Evolutionary conservation across 306 rosid species (phyloP).

Genomic region (Cicer judaicum): DNA sequence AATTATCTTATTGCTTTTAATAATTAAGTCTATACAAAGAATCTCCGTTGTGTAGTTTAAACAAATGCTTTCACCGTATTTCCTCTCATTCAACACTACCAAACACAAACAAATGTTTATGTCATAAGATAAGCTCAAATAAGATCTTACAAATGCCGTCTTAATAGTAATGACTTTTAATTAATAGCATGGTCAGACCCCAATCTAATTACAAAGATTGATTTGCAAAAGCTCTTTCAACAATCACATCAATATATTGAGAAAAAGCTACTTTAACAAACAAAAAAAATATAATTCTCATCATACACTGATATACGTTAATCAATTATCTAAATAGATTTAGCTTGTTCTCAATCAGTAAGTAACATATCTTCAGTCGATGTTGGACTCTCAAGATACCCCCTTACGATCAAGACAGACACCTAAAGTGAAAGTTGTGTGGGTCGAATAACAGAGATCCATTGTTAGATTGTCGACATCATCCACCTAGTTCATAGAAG

Average conservation of each 20-base stretch:
- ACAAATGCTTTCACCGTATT: too few relatives aligned
- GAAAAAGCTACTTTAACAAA: slow-evolving; percentile 13
- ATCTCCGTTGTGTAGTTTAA: too few relatives aligned
- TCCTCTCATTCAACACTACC: too few relatives aligned
- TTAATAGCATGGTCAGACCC: slow-evolving; percentile 26
- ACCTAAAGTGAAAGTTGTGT: too few relatives aligned
- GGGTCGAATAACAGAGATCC: too few relatives aligned
- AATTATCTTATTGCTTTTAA: too few relatives aligned
- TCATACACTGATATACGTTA: neutral
- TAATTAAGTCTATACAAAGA: too few relatives aligned
- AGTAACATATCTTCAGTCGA: neutral
- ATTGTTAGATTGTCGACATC: too few relatives aligned
- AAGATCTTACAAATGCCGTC: neutral
- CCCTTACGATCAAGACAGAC: too few relatives aligned
- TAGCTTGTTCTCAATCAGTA: neutral
- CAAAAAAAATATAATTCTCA: neutral
- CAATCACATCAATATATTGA: neutral
- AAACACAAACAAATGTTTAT: slow-evolving; percentile 1
- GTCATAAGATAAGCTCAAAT: neutral
- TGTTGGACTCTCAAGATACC: too few relatives aligned
- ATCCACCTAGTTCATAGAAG: too few relatives aligned
- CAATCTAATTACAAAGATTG: slow-evolving; percentile 18
- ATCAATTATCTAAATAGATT: neutral
- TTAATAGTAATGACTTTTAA: slow-evolving; percentile 9
- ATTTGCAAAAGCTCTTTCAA: slow-evolving; percentile 19